Base-by-base conservation (phyloP, 2,329 filamentous ascomycete genomes). In the Chaetomiaceae sp. region DNA sequence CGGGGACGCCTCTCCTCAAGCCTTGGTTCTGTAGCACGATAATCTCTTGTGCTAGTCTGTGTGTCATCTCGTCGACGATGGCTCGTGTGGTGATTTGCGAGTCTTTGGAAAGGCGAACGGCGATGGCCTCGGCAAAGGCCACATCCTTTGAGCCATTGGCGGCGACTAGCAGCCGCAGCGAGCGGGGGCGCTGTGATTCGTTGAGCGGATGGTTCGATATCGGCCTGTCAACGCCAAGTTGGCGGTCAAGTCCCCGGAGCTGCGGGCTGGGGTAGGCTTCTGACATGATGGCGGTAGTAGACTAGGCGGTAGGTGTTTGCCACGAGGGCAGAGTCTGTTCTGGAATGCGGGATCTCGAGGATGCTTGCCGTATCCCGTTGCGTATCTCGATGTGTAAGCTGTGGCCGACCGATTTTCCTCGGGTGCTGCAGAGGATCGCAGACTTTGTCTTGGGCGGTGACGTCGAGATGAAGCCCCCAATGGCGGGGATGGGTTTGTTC, bases 61-160 rank as follows among this genome's bases (percentile, higher is more conserved):
- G 75, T 22, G 82, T 81, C 56, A 85, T 78, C 65, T 88, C 82
- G 67, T 87, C 82, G 64, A 85, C 78, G 47, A 86, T 79, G 48
- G 82, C 82, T 53, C 79, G 74, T 29, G 79, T 82, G 58, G 82
- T 79, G 58, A 85, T 82, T 56, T 82, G 78, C 8, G 77, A 65
- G 54, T 83, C 81, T 64, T 85, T 86, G 51, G 84, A 85, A 4
- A 88, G 76, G 55, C 84, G 81, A 45, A 87, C 78, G 56, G 85
- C 82, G 48, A 88, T 77, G 17, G 82, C 75, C 65, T 85, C 79
- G 48, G 84, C 84, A 70, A 81, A 85, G 40, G 83, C 81, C 27
- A 83, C 79, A 63, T 87, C 83, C 51, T 79, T 77, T 43, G 79
- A 75, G 54, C 85, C 84, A 61, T 85, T 85, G 53, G 85, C 79